Evolutionary conservation across 371 early-diverging fungal species (phyloP).

Genomic region (Conidiobolus incongruus): DNA sequence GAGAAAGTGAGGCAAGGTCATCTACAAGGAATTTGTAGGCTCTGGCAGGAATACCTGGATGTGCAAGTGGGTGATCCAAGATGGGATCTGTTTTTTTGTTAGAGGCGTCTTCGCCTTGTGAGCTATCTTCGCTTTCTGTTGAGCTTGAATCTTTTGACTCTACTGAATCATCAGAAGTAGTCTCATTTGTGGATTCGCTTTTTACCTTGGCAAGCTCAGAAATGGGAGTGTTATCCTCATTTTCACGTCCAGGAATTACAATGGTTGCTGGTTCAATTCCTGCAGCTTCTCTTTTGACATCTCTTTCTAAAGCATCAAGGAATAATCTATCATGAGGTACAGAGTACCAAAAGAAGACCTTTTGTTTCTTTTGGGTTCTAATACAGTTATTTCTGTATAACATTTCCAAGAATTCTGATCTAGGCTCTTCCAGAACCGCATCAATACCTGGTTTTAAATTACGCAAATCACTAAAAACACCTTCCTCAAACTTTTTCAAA

Average conservation of each 20-base stretch:
- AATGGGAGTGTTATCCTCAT: no score
- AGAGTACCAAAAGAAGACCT: constrained; percentile 98
- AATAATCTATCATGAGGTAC: constrained; percentile 95
- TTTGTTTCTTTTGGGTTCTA: constrained; percentile 98
- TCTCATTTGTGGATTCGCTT: no score
- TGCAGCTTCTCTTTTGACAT: constrained; percentile 71
- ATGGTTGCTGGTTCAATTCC: constrained; percentile 2
- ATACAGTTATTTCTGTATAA: constrained; percentile 97
- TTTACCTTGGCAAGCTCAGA: no score
- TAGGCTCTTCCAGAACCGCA: constrained; percentile 89
- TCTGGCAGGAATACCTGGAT: not conserved
- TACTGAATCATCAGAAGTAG: no score
- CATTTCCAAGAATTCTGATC: constrained; percentile 91
- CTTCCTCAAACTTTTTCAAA: constrained; percentile 98
- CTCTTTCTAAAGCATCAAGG: constrained; percentile 96
- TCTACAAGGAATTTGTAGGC: not conserved
- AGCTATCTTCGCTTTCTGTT: no score
- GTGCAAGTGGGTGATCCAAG: not conserved
- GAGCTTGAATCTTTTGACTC: no score
- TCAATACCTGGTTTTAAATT: constrained; percentile 96
- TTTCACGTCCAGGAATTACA: not conserved
- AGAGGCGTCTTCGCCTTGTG: no score
- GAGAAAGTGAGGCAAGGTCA: constrained; percentile 1
- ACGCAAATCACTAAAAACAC: constrained; percentile 93
- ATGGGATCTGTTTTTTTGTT: not conserved